Conservation (phyloP, 306 rosid genomes). For the Corylus americana region DNA sequence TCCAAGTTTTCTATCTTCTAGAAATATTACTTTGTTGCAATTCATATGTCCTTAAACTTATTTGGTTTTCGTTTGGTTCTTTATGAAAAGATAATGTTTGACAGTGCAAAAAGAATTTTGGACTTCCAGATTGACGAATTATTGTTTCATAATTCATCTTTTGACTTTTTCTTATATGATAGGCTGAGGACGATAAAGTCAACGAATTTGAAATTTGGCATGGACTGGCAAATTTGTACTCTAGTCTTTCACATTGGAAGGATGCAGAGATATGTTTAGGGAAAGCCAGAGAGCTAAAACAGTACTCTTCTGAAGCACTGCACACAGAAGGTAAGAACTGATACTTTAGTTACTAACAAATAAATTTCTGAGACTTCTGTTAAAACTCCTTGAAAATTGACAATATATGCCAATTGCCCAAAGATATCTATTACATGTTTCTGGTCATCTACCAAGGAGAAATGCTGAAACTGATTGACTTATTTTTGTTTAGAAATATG, state of each 20-base stretch:
- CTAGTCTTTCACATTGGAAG: conserved; percentile 87
- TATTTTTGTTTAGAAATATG: background rate
- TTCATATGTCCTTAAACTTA: background rate
- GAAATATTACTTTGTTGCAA: conserved; percentile 6
- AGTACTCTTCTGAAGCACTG: conserved; percentile 54
- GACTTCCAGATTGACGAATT: conserved; percentile 16
- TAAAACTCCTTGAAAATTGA: background rate
- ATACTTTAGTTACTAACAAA: conserved; percentile 19
- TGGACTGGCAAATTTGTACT: conserved; percentile 83
- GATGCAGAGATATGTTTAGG: conserved; percentile 93
- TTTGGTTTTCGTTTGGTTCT: background rate
- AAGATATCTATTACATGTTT: background rate
- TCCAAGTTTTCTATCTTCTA: background rate
- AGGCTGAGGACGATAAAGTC: conserved; percentile 72
- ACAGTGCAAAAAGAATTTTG: background rate
- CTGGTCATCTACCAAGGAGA: background rate
- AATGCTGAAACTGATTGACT: too few species aligned
- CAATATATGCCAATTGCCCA: background rate
- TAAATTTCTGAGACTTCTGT: conserved; percentile 12
- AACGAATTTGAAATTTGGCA: conserved; percentile 90
- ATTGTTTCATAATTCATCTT: conserved; percentile 15
- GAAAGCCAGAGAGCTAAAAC: conserved; percentile 73
- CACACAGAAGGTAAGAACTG: conserved; percentile 74
- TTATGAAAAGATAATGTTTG: background rate
- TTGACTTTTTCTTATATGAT: conserved; percentile 25